A percentile compares a stretch with the other conserved stretches of the same genome.
phyloP scores from a whole-genome alignment of 129 eudicot species.

The Centella asiatica region DNA sequence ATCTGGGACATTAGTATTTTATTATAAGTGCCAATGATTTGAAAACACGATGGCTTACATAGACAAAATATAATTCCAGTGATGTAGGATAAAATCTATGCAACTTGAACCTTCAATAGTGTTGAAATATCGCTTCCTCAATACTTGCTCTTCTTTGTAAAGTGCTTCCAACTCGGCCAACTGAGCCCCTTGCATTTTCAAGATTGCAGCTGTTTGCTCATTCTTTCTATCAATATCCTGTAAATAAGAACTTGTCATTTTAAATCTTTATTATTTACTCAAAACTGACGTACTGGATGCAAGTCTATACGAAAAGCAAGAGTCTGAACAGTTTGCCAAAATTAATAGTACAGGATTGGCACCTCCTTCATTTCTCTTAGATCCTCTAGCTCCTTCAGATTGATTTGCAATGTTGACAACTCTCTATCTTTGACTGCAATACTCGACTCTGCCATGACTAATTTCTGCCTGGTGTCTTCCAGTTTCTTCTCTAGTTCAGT shows the following conservation, averaged over 20 bases:
- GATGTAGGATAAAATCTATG: neutral
- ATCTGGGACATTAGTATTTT: slow-evolving; percentile 30
- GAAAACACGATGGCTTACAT: neutral
- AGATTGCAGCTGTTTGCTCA: slow-evolving; percentile 92
- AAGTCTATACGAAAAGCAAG: neutral
- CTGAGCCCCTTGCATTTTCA: slow-evolving; percentile 92
- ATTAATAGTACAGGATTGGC: slow-evolving; percentile 1
- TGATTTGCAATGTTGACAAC: slow-evolving; percentile 51
- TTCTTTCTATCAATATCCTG: slow-evolving; percentile 96
- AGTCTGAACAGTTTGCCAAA: slow-evolving; percentile 3
- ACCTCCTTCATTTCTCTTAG: slow-evolving; percentile 98
- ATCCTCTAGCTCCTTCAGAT: slow-evolving; percentile 78
- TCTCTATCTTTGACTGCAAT: slow-evolving; percentile 53
- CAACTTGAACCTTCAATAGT: slow-evolving; percentile 69
- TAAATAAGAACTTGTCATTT: neutral
- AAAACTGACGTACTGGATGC: neutral
- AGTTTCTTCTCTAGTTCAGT: slow-evolving; percentile 68
- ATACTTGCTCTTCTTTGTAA: slow-evolving; percentile 73
- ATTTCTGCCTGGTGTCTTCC: slow-evolving; percentile 40
- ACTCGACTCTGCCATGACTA: slow-evolving; percentile 49
- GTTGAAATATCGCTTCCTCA: slow-evolving; percentile 86
- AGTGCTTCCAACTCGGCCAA: slow-evolving; percentile 82
- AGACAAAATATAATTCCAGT: neutral
- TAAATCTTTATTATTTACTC: neutral
- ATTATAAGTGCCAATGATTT: neutral